Conservation (phyloP, 345 rosid genomes). For the Eucalyptus sp. region DNA sequence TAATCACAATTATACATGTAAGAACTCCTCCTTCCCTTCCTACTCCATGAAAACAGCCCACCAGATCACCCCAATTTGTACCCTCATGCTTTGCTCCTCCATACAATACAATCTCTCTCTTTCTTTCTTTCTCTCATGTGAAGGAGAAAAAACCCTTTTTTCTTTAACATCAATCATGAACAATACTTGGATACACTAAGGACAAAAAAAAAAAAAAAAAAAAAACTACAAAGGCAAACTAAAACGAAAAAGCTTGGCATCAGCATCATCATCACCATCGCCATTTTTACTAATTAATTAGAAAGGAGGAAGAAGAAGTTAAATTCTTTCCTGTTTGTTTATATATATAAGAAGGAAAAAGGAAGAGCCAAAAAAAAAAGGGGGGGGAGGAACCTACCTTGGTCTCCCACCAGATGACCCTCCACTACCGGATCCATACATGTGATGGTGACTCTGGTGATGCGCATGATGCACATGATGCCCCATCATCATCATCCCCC, state of each 20-base stretch:
- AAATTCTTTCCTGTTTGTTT: neutral
- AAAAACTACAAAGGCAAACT: neutral
- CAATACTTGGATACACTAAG: neutral
- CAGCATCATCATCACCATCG: neutral
- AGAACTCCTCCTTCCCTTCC: neutral
- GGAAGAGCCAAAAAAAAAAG: neutral
- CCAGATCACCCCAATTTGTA: neutral
- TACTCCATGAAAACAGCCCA: neutral
- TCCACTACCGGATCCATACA: slow-evolving; percentile 19
- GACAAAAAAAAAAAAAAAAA: neutral
- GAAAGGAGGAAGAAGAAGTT: neutral
- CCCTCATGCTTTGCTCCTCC: neutral
- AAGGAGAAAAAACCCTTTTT: neutral
- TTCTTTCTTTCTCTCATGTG: neutral
- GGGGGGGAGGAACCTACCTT: neutral
- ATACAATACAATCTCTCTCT: neutral
- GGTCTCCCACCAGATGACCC: slow-evolving; percentile 13
- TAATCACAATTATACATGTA: neutral
- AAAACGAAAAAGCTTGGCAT: neutral
- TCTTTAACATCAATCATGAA: neutral
- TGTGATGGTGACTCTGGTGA: neutral
- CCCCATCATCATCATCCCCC: slow-evolving; percentile 9
- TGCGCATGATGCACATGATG: slow-evolving; percentile 1
- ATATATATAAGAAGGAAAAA: neutral
- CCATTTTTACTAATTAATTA: neutral